phyloP scores from a whole-genome alignment of 352 stramenopile genomes.

The Globisporangium nagaii region DNA sequence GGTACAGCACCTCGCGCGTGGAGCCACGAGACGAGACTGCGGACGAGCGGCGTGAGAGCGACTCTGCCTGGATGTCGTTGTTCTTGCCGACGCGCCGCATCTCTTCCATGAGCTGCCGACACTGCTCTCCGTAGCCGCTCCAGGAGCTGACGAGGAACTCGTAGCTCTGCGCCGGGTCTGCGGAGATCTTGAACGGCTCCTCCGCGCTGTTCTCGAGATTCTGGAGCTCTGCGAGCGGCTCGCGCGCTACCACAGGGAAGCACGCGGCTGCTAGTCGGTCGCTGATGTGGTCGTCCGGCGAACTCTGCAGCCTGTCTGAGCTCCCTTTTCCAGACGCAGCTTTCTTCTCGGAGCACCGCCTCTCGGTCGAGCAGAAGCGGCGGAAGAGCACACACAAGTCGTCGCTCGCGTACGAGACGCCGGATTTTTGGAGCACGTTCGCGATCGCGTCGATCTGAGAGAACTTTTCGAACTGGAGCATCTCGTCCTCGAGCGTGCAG shows the following conservation, averaged over 20 bases:
- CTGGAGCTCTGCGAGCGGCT: constrained; percentile 36
- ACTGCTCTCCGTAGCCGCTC: constrained; percentile 48
- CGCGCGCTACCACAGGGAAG: constrained; percentile 44
- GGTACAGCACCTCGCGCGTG: constrained; percentile 34
- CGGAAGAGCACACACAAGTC: constrained; percentile 63
- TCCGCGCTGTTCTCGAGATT: constrained; percentile 27
- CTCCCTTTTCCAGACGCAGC: constrained; percentile 2
- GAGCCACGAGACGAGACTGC: constrained; percentile 1
- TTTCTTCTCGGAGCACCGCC: not conserved
- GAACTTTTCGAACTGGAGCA: constrained; percentile 43
- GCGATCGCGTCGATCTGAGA: constrained; percentile 48
- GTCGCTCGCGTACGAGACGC: constrained; percentile 39
- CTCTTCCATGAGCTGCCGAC: constrained; percentile 41
- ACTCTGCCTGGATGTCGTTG: constrained; percentile 59
- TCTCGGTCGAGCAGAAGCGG: constrained; percentile 51
- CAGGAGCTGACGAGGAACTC: constrained; percentile 55
- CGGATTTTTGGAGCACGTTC: constrained; percentile 42
- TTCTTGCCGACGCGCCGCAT: constrained; percentile 50
- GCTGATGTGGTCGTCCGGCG: constrained; percentile 32
- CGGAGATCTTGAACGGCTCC: constrained; percentile 31
- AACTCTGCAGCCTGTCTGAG: not conserved
- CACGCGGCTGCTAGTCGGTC: constrained; percentile 59
- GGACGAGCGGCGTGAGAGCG: constrained; percentile 16
- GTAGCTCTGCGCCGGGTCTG: constrained; percentile 35
- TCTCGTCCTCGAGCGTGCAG: constrained; percentile 49